Evolutionary conservation across 2,329 filamentous ascomycete genomes (phyloP), one percentile per base, ranked within the genome.

Genomic region (Fusarium poae): DNA sequence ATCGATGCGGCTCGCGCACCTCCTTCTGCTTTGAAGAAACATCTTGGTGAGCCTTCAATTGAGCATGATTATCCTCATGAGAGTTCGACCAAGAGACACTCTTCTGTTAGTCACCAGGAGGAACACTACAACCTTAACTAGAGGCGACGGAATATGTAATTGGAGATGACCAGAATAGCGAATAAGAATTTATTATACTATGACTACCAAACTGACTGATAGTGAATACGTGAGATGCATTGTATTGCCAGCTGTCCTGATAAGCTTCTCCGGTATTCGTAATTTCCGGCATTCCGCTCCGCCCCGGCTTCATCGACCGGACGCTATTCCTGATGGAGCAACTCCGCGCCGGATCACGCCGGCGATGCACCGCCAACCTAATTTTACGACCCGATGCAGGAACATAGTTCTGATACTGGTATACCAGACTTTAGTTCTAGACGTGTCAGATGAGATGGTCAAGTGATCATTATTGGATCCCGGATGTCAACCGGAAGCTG

Each of bases 1-100:
- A 11, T 43, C 16, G 72, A 77, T 40, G 76, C 74, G 1, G 62
- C 75, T 4, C 68, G 70, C 8, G 71, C 68, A 3, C 75, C 74
- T 7, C 76, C 76, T 0, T 77, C 75, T 9, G 65, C 68, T 3
- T 44, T 77, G 1, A 65, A 49, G 25, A 11, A 70, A 62, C 67
- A 75, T 5, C 48, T 76, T 5, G 76, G 76, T 20, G 66, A 71
- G 15, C 76, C 75, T 2, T 62, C 46, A 11, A 74, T 77, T 18
- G 75, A 76, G 71, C 76, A 77, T 39, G 69, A 75, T n/a, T 73
- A 74, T 12, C 76, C 76, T 0, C 48, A 77, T 5, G 75, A 77
- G 21, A 77, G 76, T 64, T 67, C 65, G n/a, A 74, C 70, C 20
- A 69, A 58, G 58, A 51, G 76, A 25, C 76, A 77, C 5, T 71